Base-by-base conservation (phyloP, 306 rosid genomes). In the Macrotyloma uniflorum region DNA sequence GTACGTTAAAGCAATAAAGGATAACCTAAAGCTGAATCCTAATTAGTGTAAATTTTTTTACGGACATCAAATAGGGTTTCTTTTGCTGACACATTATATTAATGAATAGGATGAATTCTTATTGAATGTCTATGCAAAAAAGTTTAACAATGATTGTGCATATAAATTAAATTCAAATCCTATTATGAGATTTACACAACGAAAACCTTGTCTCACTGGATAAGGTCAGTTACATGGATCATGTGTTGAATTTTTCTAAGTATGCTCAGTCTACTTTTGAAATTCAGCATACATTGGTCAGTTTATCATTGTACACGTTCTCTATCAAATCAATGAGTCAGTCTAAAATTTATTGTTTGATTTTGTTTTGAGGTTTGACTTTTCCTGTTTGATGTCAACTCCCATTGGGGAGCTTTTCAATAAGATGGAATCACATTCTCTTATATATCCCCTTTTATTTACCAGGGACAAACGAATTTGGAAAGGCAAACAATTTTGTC, bases 401-500 rank as follows among this genome's bases (percentile, higher is more conserved):
- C 40, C 38, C 51, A 47, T 32, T 65, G 72, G 62, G 38, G 59
- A 19, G 42, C 54, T 49, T 61, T 54, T 18, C 28, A 13, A 51
- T 63, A 74, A 11, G 80, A 23, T 65, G 75, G 47, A 79, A 18
- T 83, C 19, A 63, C 59, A 67, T 71, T 72, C 23, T 72, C 70
- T 70, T 69, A 38, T 69, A 23, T 65, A 51, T 2, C 28, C 45
- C 38, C 51, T 76, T 26, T 22, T 22, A 15, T 86, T 51, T 79
- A 55, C 50, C 82, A 95, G 99, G 92, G 83, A 70, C 90, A 92
- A 81, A 82, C 86, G 79, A 86, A 84, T 85, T 77, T 95, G 83
- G 96, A 88, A 72, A 87, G 97, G 79, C 88, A 82, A 73, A 93
- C 90, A 70, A 93, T 95, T 80, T 83, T 95, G 88, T 95, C 98